Evolutionary conservation across 306 rosid genomes (phyloP), one percentile per base, ranked within the genome.

Genomic region (Calophaca sinica): DNA sequence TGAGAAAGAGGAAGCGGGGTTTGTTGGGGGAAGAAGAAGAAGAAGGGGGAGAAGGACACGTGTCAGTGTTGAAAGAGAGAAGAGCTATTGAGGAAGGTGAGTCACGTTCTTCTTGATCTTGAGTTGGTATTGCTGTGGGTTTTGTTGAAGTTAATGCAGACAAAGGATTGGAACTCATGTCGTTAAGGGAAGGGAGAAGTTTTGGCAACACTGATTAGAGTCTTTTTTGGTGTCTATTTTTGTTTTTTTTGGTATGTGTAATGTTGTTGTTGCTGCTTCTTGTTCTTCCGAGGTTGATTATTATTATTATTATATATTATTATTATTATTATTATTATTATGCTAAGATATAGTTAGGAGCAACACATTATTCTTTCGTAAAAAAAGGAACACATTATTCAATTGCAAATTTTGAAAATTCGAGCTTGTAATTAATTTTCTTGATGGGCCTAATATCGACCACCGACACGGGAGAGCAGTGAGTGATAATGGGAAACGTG

Each of bases 61-160:
- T 68, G 38, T 87, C 96, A 0, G 97, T 90, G 86, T 68, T 68
- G 85, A 92, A 90, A 32, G 98, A 81, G 59, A 92, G 96, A 14
- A 96, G 88, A 64, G 98, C 87, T 1, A 75, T 49, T 14, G 89
- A 60, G 5, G 93, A 84, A 4, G 87, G 88, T 6, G 89, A 87
- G 33, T 82, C 88, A 3, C 84, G 84, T 8, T 91, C 96, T n/a
- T 80, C 91, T 15, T 82, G 90, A 29, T 89, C 98, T 28, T 77
- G 86, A 33, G 85, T 78, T 9, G 90, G 84, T 2, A 80, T 2
- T 5, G 84, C 82, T 0, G 72, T 32, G 4, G 88, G 89, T 75
- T 87, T 86, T 11, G 81, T 66, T 11, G 88, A 72, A 26, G 64
- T 64, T 20, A 68, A 33, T 29, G 76, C 63, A 26, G 91, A 71